Evolutionary conservation across 371 early-diverging fungal species (phyloP).

Genomic region (Mortierella sp.): DNA sequence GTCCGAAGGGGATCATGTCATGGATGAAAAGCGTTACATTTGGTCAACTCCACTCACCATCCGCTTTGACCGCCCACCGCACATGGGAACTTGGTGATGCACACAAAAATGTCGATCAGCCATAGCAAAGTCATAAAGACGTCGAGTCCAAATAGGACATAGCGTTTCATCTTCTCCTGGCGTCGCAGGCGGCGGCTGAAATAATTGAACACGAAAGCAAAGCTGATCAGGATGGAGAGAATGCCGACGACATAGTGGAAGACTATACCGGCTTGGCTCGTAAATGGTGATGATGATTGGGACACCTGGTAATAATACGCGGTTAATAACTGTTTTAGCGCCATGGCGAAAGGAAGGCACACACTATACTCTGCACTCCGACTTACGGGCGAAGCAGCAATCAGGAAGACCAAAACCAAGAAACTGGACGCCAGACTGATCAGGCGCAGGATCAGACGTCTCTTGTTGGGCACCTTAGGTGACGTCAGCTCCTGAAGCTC

Average conservation of each 20-base stretch:
- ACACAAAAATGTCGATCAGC: conserved; percentile 69
- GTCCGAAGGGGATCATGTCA: not conserved
- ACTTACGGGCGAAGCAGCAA: conserved; percentile 48
- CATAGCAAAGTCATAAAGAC: conserved; percentile 62
- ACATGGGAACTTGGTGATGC: conserved; percentile 63
- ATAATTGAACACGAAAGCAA: conserved; percentile 59
- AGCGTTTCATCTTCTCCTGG: conserved; percentile 60
- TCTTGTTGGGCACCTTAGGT: conserved; percentile 34
- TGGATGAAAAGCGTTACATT: no score
- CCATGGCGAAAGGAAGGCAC: not conserved
- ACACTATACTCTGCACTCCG: not conserved
- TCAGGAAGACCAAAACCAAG: conserved; percentile 21
- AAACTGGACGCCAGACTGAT: conserved; percentile 34
- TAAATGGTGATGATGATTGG: conserved; percentile 31
- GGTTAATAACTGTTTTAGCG: not conserved
- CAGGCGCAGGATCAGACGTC: conserved; percentile 38
- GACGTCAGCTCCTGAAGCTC: not conserved
- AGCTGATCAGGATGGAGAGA: conserved; percentile 61
- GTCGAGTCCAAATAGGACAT: conserved; percentile 61
- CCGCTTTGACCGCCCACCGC: conserved; percentile 58
- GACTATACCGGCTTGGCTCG: conserved; percentile 28
- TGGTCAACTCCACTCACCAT: conserved; percentile 35
- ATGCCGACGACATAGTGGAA: conserved; percentile 59
- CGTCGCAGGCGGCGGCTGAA: conserved; percentile 60
- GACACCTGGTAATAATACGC: conserved; percentile 20